A percentile compares a stretch with the other conserved stretches of the same genome.
Evolutionary conservation across 2,329 filamentous ascomycete genomes (phyloP).

Genomic region (Trichoderma polysporum): DNA sequence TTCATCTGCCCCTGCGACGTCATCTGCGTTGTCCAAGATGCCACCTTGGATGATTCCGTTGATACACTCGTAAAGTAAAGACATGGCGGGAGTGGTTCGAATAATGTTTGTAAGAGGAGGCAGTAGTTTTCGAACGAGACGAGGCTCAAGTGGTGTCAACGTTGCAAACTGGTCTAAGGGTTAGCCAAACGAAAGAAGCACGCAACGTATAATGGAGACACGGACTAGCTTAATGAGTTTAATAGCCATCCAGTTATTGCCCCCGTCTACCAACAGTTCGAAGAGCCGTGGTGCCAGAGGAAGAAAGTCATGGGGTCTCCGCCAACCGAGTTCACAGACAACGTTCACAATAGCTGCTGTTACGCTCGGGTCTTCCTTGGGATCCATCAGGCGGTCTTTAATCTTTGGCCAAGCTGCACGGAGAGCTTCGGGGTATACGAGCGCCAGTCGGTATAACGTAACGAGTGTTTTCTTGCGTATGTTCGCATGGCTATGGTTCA

Average conservation of each 20-base stretch:
- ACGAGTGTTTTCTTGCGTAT: constrained; percentile 96
- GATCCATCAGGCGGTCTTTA: constrained; percentile 88
- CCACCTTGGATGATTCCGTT: constrained; percentile 97
- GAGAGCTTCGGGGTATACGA: constrained; percentile 95
- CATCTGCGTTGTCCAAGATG: constrained; percentile 80
- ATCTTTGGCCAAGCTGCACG: constrained; percentile 96
- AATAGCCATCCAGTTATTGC: constrained; percentile 99
- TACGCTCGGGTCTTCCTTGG: constrained; percentile 85
- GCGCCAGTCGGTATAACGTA: constrained; percentile 85
- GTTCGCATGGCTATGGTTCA: constrained; percentile 80
- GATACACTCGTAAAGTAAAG: constrained; percentile 96
- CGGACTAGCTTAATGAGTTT: constrained; percentile 94
- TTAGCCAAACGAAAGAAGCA: constrained; percentile 63
- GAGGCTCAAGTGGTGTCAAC: constrained; percentile 86
- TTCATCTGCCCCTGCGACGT: constrained; percentile 80
- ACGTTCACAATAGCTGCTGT: constrained; percentile 97
- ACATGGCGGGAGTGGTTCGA: constrained; percentile 94
- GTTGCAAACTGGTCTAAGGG: constrained; percentile 74
- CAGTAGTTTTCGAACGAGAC: constrained; percentile 85
- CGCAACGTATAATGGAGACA: neutral
- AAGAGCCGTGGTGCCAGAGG: constrained; percentile 89
- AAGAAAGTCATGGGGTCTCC: constrained; percentile 88
- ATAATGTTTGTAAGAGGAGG: constrained; percentile 92
- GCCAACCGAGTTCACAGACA: constrained; percentile 92
- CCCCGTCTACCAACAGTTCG: constrained; percentile 84